These are phyloP conservation scores for Atkinsonella texensis DNA, from an alignment of 2,329 filamentous ascomycete species.

Conservation along the genomic window DNA sequence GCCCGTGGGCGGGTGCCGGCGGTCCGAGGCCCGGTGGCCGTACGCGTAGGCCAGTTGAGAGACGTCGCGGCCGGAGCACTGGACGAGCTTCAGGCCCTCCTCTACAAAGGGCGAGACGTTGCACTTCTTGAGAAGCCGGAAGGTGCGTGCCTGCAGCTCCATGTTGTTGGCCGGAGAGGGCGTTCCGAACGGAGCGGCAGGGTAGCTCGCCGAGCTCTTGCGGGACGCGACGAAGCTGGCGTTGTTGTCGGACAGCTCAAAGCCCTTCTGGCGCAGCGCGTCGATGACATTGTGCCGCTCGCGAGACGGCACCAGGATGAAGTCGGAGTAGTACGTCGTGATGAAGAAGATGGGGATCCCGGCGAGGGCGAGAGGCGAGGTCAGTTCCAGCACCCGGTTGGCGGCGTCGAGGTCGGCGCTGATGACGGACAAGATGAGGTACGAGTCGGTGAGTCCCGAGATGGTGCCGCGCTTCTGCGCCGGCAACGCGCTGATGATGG, in stretches of 20 bases:
- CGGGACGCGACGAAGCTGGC: slow-evolving; percentile 51
- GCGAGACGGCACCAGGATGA: slow-evolving; percentile 77
- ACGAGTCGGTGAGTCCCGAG: slow-evolving; percentile 70
- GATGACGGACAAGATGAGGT: slow-evolving; percentile 79
- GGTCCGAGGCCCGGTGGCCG: slow-evolving; percentile 24
- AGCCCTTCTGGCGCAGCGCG: slow-evolving; percentile 67
- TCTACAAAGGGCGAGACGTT: slow-evolving; percentile 64
- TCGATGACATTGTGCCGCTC: slow-evolving; percentile 62
- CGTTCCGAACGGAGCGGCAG: slow-evolving; percentile 46
- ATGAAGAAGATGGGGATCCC: slow-evolving; percentile 98
- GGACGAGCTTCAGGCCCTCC: slow-evolving; percentile 57
- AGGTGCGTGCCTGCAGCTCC: slow-evolving; percentile 74
- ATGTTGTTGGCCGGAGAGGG: slow-evolving; percentile 66
- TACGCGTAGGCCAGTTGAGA: slow-evolving; percentile 27
- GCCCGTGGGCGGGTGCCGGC: slow-evolving; percentile 23
- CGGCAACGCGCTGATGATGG: slow-evolving; percentile 54
- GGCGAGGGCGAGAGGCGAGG: slow-evolving; percentile 78
- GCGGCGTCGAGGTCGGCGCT: slow-evolving; percentile 85
- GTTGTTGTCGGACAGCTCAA: slow-evolving; percentile 66
- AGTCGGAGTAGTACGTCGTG: slow-evolving; percentile 95
- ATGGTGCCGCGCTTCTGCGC: slow-evolving; percentile 40
- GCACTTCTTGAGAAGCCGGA: slow-evolving; percentile 67
- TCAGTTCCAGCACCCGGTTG: slow-evolving; percentile 81
- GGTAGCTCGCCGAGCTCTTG: slow-evolving; percentile 15
- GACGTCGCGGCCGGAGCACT: slow-evolving; percentile 59